phyloP scores from a whole-genome alignment of 2,329 filamentous ascomycete genomes.

The Colletotrichum shisoi region DNA sequence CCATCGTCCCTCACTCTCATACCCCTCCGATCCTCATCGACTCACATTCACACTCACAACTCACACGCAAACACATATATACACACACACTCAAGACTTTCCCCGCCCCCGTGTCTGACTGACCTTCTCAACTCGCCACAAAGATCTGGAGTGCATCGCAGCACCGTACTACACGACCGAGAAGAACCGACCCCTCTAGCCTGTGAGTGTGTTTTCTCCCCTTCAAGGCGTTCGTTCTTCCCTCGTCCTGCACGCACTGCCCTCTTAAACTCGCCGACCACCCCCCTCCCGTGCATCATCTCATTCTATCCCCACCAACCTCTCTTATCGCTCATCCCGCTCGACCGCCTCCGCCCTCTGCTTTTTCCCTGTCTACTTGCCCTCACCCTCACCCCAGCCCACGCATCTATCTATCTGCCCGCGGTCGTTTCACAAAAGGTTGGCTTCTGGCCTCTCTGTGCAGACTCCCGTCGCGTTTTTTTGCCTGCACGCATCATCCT shows the following conservation, averaged over 20 bases:
- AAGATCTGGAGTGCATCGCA: conserved; percentile 39
- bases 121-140: conserved; percentile 35
- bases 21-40: neutral
- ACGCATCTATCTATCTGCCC: neutral
- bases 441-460: conserved; percentile 14
- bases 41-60: conserved; percentile 14
- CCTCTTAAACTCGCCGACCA: conserved; percentile 37
- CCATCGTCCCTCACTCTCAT: conserved; percentile 32
- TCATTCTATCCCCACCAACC: conserved; percentile 35
- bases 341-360: conserved; percentile 33
- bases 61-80: conserved; percentile 18
- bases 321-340: conserved; percentile 37
- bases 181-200: conserved; percentile 27
- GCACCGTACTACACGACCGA: conserved; percentile 31
- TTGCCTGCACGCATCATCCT: conserved; percentile 16
- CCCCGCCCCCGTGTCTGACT: conserved; percentile 34
- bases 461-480: neutral
- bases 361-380: conserved; percentile 23
- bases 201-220: conserved; percentile 33
- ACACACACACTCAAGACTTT: conserved; percentile 30
- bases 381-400: conserved; percentile 9
- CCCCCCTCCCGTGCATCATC: conserved; percentile 31
- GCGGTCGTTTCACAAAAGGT: conserved; percentile 15
- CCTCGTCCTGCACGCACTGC: conserved; percentile 35
- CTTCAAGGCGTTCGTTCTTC: conserved; percentile 7